Conservation (phyloP, 2,329 filamentous ascomycete species). For the Plenodomus biglobosus region DNA sequence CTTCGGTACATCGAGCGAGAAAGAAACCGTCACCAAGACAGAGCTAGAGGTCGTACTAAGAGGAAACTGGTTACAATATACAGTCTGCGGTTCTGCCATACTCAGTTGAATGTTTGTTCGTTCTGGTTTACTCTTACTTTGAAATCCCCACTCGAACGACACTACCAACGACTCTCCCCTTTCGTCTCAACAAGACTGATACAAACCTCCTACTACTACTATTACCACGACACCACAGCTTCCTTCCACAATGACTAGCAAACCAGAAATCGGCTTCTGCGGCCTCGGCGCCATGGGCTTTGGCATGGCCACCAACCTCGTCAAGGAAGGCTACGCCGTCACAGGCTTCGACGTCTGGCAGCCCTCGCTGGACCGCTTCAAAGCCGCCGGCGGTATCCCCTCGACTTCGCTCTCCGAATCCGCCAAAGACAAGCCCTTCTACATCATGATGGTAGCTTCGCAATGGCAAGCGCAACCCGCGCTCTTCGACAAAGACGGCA, state of each 20-base stretch:
- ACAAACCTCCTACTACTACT: too few species aligned
- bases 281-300: constrained; percentile 82
- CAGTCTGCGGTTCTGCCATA: too few species aligned
- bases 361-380: constrained; percentile 67
- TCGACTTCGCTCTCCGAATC: constrained; percentile 63
- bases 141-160: too few species aligned
- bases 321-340: constrained; percentile 66
- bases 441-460: constrained; percentile 76
- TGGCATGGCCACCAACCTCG: constrained; percentile 75
- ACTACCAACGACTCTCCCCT: too few species aligned
- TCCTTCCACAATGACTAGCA: constrained; percentile 34
- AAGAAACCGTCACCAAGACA: too few species aligned
- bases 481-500: constrained; percentile 61
- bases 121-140: too few species aligned
- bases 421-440: constrained; percentile 60
- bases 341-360: constrained; percentile 72
- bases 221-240: too few species aligned
- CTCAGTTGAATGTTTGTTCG: too few species aligned
- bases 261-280: constrained; percentile 64
- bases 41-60: too few species aligned
- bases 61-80: too few species aligned
- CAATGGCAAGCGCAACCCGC: constrained; percentile 68
- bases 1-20: background rate
- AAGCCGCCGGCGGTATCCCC: constrained; percentile 61
- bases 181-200: too few species aligned